phyloP scores from a whole-genome alignment of 345 rosid species.

The Moricandia arvensis region DNA sequence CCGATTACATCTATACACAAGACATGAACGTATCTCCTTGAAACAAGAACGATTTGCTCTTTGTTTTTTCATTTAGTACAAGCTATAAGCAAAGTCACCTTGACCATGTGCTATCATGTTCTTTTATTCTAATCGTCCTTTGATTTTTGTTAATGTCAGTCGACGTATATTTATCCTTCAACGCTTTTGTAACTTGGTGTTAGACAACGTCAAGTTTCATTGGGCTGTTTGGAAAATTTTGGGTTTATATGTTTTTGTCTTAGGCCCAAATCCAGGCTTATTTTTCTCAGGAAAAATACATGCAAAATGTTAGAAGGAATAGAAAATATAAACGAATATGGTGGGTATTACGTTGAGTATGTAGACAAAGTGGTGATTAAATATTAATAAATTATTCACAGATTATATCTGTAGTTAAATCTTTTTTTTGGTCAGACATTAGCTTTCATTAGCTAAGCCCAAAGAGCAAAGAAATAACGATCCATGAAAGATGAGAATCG shows the following conservation, averaged over 20 bases:
- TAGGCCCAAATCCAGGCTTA: not conserved
- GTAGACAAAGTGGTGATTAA: not conserved
- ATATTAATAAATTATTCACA: no score
- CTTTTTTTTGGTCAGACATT: no score
- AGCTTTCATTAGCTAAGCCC: no score
- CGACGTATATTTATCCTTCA: not conserved
- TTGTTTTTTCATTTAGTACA: not conserved
- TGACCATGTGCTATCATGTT: conserved; percentile 12
- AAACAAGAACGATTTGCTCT: conserved; percentile 11
- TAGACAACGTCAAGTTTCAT: not conserved
- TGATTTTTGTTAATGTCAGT: not conserved
- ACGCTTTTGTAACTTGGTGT: not conserved
- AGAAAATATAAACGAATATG: not conserved
- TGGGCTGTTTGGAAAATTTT: not conserved
- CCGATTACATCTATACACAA: conserved; percentile 61
- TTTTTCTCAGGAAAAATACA: not conserved
- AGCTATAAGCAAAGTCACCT: conserved; percentile 11
- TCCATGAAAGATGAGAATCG: not conserved
- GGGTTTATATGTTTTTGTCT: not conserved
- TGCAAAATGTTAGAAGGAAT: not conserved
- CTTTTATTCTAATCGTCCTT: conserved; percentile 7
- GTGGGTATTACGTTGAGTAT: not conserved
- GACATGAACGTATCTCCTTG: conserved; percentile 37
- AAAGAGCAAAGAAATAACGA: no score
- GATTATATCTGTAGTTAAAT: no score